A percentile compares a stretch with the other conserved stretches of the same genome.
Evolutionary conservation across 2,329 filamentous ascomycete genomes (phyloP).

Genomic region (Neophaeococcomyces mojaviensis): DNA sequence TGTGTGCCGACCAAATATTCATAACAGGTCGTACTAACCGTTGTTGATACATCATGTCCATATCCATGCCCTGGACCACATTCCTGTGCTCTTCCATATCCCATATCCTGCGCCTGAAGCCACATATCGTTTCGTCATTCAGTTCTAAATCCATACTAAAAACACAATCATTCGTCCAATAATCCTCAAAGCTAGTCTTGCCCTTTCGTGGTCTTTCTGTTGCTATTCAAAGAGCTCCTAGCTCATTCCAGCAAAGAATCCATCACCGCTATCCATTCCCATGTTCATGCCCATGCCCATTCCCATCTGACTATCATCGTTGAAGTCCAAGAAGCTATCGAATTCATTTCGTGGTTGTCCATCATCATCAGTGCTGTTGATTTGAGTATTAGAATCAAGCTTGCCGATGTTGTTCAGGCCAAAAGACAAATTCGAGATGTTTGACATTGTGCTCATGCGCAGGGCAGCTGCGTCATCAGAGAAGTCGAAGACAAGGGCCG

Average conservation of each 20-base stretch:
- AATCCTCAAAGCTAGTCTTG: no score
- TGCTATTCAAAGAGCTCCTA: no score
- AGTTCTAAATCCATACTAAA: no score
- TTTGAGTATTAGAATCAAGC: constrained; percentile 9
- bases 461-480: constrained; percentile 1
- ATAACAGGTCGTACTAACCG: no score
- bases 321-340: constrained; percentile 23
- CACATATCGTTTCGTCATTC: no score
- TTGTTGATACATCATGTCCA: no score
- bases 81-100: no score
- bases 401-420: constrained; percentile 4
- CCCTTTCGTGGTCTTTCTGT: no score
- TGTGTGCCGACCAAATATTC: no score
- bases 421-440: constrained; percentile 8
- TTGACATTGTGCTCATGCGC: constrained; percentile 1
- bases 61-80: no score
- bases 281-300: constrained; percentile 14
- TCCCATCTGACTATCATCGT: constrained; percentile 5
- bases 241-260: constrained; percentile 14
- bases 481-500: constrained; percentile 2
- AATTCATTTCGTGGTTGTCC: constrained; percentile 21
- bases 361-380: constrained; percentile 13
- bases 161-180: no score
- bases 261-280: constrained; percentile 16
- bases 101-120: no score